Conservation (phyloP, 2,329 filamentous ascomycete genomes). For the Trichoderma endophyticum region DNA sequence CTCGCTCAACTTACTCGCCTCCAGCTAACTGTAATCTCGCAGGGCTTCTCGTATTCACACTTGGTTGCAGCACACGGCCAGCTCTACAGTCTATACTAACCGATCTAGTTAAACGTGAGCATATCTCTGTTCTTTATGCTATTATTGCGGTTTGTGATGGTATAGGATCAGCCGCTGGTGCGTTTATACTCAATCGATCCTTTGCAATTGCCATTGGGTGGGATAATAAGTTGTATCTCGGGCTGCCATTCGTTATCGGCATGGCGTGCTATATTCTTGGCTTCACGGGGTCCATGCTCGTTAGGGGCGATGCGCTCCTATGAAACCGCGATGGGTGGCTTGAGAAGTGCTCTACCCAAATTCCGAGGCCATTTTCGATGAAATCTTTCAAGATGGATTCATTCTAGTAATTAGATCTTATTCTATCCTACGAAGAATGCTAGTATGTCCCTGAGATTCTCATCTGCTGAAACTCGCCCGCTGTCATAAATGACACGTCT, state of each 20-base stretch:
- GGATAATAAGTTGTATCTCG: slow-evolving; percentile 5
- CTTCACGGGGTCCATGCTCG: not conserved
- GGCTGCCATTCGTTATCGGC: slow-evolving; percentile 1
- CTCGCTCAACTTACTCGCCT: not conserved
- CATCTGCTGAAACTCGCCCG: slow-evolving; percentile 15
- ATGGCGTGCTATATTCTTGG: not conserved
- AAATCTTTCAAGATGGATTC: not conserved
- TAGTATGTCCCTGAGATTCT: slow-evolving; percentile 8
- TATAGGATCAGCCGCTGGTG: slow-evolving; percentile 8
- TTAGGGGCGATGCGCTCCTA: not conserved
- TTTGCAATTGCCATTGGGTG: slow-evolving; percentile 4
- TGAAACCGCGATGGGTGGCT: not conserved
- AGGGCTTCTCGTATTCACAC: slow-evolving; percentile 2
- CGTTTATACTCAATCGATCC: slow-evolving; percentile 7
- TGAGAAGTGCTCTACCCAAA: not conserved
- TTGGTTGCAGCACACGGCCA: slow-evolving; percentile 9
- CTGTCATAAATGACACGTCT: slow-evolving; percentile 2
- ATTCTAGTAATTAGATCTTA: not conserved
- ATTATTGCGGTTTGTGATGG: slow-evolving; percentile 1
- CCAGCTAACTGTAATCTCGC: not conserved
- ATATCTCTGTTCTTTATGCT: not conserved
- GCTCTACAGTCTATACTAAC: slow-evolving; percentile 4
- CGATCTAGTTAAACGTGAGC: not conserved
- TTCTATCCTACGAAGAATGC: not conserved
- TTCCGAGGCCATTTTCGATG: not conserved